phyloP scores from a whole-genome alignment of 441 rosid species.

The Pelargonium citronellum region DNA sequence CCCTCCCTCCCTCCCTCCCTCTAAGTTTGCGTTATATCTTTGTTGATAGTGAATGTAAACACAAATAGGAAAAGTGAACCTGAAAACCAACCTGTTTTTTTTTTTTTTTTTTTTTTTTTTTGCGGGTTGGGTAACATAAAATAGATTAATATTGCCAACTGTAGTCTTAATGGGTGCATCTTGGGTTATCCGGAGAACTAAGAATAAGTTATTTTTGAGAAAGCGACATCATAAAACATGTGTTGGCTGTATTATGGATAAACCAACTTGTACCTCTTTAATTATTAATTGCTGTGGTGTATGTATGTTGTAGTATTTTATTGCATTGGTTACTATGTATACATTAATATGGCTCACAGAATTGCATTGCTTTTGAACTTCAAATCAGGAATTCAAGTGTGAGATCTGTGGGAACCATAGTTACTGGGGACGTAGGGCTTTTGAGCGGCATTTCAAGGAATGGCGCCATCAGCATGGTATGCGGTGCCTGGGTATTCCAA shows the following conservation, averaged over 20 bases:
- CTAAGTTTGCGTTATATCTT: not conserved
- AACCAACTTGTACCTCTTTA: too few relatives aligned
- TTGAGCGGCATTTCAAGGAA: slow-evolving; percentile 97
- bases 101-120: too few relatives aligned
- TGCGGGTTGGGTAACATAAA: not conserved
- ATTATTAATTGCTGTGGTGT: too few relatives aligned
- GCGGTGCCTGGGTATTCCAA: slow-evolving; percentile 98
- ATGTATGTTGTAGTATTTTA: too few relatives aligned
- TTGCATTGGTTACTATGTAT: too few relatives aligned
- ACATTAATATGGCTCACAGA: not conserved
- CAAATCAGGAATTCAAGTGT: slow-evolving; percentile 76
- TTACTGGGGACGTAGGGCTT: slow-evolving; percentile 98
- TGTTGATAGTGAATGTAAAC: not conserved
- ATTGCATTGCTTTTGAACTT: slow-evolving; percentile 10
- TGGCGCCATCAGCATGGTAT: slow-evolving; percentile 99
- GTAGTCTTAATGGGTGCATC: too few relatives aligned
- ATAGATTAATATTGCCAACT: too few relatives aligned
- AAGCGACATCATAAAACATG: too few relatives aligned
- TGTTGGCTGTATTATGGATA: too few relatives aligned
- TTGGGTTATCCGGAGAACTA: too few relatives aligned
- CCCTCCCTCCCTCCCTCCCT: slow-evolving; percentile 10
- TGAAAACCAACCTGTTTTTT: too few relatives aligned
- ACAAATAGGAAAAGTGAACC: not conserved
- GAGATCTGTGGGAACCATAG: slow-evolving; percentile 96
- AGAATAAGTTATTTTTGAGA: not conserved